Base-by-base conservation (phyloP, 192 early-diverging fungal species). In the Podila verticillata region DNA sequence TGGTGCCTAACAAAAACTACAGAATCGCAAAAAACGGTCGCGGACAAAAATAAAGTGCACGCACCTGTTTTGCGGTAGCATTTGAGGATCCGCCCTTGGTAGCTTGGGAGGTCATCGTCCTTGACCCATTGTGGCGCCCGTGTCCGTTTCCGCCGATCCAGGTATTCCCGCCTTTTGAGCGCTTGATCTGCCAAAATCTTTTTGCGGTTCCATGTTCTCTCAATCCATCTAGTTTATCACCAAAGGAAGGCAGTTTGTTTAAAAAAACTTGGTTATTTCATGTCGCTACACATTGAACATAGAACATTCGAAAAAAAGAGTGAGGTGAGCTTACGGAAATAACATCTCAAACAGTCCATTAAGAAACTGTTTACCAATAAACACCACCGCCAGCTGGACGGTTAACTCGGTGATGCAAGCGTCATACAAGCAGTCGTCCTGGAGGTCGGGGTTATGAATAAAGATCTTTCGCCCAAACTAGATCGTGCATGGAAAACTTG, bases 351-450 rank as follows among this genome's bases (percentile, higher is more conserved):
- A 73, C 28, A 83, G 30, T 58, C 89, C 87, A 20, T 73, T 81
- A 28, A 90, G 29, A 26, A 83, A 68, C 72, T 89, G 88, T 51
- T 80, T 79, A 31, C 89, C 88, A 51, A 91, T 70, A 59, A 92
- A 89, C 2, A 89, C 87, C 58, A 91, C 84, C 9, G 86, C 85
- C 54, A 92, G 63, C 59, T 89, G 87, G 26, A 90, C 80, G 1
- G 85, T 88, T 54, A 92, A 70, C 58, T 89, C 86, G 7, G 81
- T 68, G 66, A 90, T 84, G 66, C 89, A 92, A 17, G 79, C 61
- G 26, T 75, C 70, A 26, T 72, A 69, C 31, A 66, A 56, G 64
- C 84, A 83, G 19, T 49, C 31, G 35, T 78, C 74, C 57, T 60
- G 56, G 28, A 77, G 48, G 35, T 69, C 74, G 1, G 39, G 56